Evolutionary conservation across 2,329 filamentous ascomycete species (phyloP), one percentile per base, ranked within the genome.

Genomic region (Tolypocladium tundrense): DNA sequence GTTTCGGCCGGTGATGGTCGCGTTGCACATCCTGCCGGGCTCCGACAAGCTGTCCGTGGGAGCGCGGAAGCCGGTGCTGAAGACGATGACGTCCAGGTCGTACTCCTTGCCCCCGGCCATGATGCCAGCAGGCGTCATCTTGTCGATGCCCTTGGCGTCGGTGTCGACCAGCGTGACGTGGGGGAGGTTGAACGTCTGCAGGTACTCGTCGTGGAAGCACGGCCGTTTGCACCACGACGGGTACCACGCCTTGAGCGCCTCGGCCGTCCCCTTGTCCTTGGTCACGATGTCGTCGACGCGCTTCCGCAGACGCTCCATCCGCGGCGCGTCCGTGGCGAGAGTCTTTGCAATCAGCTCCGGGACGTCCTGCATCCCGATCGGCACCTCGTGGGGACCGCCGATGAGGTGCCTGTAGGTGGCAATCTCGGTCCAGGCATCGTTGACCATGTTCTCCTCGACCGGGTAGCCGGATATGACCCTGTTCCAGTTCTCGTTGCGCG

Each of bases 141-240:
- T 60, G 4, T 77, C 72, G 3, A 84, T 67, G 8, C 83, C 81
- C 60, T 76, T 73, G 5, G 79, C 81, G 37, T 80, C 69, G 0
- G 83, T 87, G 65, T 88, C 82, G 19, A 88, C 72, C 0, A 88
- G 77, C 7, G 75, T 74, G 4, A 88, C 84, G 62, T 84, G 79
- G 0, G 75, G 68, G 37, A 65, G 66, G 68, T 88, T 88, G 75
- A 87, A 88, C 0, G 78, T 63, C 3, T 73, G 65, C 0, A 87
- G 75, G 63, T 84, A 87, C 6, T 78, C 75, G 63, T 87, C 81
- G 68, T 82, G 81, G 68, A 86, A 87, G 45, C 74, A 78, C 0
- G 84, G 83, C 0, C 85, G 77, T 67, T 88, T 88, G 72, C 85
- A 88, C 77, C 80, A 85, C 0, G 70, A 69, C 0, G 80, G 77